phyloP scores from a whole-genome alignment of 495 filamentous ascomycete genomes.

The Tuber umbilicatum region DNA sequence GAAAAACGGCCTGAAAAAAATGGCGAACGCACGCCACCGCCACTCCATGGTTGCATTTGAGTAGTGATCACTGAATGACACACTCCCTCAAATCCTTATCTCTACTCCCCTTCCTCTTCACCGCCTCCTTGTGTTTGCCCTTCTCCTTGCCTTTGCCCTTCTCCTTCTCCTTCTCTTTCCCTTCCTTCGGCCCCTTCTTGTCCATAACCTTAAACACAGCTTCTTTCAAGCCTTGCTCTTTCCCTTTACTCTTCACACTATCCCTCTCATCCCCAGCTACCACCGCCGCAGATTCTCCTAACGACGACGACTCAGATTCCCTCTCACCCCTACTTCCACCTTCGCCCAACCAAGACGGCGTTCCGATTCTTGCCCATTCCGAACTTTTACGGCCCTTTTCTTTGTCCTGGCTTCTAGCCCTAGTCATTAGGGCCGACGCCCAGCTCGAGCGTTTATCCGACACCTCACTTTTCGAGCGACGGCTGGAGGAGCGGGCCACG shows the following conservation, averaged over 20 bases:
- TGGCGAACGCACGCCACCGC: not conserved
- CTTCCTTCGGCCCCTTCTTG: slow-evolving; percentile 18
- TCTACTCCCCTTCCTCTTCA: slow-evolving; percentile 6
- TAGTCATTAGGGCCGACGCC: slow-evolving; percentile 22
- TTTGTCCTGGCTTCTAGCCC: slow-evolving; percentile 49
- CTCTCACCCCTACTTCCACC: slow-evolving; percentile 18
- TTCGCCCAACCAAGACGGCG: slow-evolving; percentile 40
- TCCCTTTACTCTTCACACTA: slow-evolving; percentile 44
- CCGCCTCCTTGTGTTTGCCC: slow-evolving; percentile 18
- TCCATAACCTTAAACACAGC: slow-evolving; percentile 47
- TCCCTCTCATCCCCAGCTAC: slow-evolving; percentile 42
- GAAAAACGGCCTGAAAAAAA: not conserved
- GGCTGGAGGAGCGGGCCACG: not conserved
- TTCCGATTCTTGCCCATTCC: slow-evolving; percentile 44
- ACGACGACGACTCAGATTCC: slow-evolving; percentile 42
- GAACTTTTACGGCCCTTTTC: slow-evolving; percentile 42
- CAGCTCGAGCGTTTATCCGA: slow-evolving; percentile 31
- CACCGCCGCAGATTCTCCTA: slow-evolving; percentile 48
- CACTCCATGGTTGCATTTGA: not conserved
- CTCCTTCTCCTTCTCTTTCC: slow-evolving; percentile 19
- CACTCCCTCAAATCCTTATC: slow-evolving; percentile 38
- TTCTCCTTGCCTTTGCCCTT: slow-evolving; percentile 29
- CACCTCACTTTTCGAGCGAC: slow-evolving; percentile 29
- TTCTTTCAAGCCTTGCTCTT: slow-evolving; percentile 44
- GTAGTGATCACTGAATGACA: slow-evolving; percentile 15